Evolutionary conservation across 2,329 filamentous ascomycete genomes (phyloP), one percentile per base, ranked within the genome.

Genomic region (Aureobasidium lini): DNA sequence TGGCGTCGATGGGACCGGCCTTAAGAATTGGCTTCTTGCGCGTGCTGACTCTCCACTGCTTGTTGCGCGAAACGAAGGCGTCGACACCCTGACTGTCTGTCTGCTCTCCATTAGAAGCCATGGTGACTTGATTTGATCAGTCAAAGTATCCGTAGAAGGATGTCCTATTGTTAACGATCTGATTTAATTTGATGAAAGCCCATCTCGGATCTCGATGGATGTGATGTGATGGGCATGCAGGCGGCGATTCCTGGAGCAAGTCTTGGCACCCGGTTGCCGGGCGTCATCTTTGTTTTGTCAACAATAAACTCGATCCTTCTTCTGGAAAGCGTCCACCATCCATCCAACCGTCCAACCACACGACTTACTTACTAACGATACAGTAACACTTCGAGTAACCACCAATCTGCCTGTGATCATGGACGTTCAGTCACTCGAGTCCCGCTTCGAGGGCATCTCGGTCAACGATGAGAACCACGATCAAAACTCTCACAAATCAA

Each of bases 21-120:
- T 96, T 96, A 66, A 95, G 88, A 73, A 99, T 99, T 63, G 94
- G 94, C 53, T 94, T 85, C 78, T 96, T 96, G 71, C 90, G 88
- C 58, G 89, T 89, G 31, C 83, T 83, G 72, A 97, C 86, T 67
- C 60, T 64, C 71, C 71, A 73, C 52, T 59, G 59, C 15, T 64
- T 62, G 49, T 72, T 71, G 11, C 59, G 63, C 16, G 65, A 67
- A 13, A 64, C 67, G 60, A 59, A 61, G n/a, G 54, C 60, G 39
- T 68, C 56, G 7, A 64, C 50, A 32, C 64, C 62, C 16, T 59
- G 37, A 7, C 10, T 23, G 18, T 60, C 42, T 18, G 43, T 44
- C 18, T 42, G 53, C 6, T 32, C 40, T n/a, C 57, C 58, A 40
- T 62, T 78, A 82, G 79, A 93, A 95, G 68, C 80, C 61, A 62